Evolutionary conservation across 2,329 filamentous ascomycete genomes (phyloP).

Genomic region (Penicillium palitans): DNA sequence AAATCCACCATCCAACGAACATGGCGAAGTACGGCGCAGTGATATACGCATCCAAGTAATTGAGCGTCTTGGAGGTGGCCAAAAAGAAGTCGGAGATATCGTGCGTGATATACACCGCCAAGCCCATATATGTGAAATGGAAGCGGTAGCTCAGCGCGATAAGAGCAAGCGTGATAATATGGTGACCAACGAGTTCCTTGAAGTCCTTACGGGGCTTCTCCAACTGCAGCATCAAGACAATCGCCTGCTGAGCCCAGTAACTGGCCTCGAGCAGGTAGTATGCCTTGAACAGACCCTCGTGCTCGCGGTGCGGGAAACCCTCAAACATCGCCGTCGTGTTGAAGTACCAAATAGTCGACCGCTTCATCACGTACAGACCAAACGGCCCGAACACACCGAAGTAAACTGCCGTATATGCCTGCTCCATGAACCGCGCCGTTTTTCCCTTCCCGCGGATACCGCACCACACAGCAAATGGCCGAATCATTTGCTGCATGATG

Average conservation of each 20-base stretch:
- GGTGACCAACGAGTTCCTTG: conserved; percentile 87
- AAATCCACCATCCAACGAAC: conserved; percentile 84
- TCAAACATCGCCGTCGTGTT: conserved; percentile 90
- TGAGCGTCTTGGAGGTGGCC: conserved; percentile 86
- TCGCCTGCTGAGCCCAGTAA: conserved; percentile 93
- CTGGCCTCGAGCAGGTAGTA: conserved; percentile 94
- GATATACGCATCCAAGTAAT: conserved; percentile 79
- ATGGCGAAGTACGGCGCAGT: conserved; percentile 81
- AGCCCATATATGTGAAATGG: conserved; percentile 93
- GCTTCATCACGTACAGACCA: conserved; percentile 86
- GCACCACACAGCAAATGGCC: conserved; percentile 68
- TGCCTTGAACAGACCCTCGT: conserved; percentile 82
- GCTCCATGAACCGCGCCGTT: conserved; percentile 91
- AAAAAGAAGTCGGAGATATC: conserved; percentile 96
- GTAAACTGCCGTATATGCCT: conserved; percentile 91
- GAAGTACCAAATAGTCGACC: conserved; percentile 94
- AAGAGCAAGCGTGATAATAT: conserved; percentile 81
- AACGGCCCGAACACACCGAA: conserved; percentile 79
- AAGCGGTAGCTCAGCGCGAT: conserved; percentile 89
- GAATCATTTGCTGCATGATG: conserved; percentile 86
- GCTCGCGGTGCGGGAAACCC: conserved; percentile 77
- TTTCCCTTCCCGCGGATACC: conserved; percentile 73
- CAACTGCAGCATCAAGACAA: conserved; percentile 80
- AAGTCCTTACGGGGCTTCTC: conserved; percentile 96
- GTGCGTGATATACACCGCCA: conserved; percentile 91